phyloP scores from a whole-genome alignment of 345 rosid species.

The Arabis hirsuta region DNA sequence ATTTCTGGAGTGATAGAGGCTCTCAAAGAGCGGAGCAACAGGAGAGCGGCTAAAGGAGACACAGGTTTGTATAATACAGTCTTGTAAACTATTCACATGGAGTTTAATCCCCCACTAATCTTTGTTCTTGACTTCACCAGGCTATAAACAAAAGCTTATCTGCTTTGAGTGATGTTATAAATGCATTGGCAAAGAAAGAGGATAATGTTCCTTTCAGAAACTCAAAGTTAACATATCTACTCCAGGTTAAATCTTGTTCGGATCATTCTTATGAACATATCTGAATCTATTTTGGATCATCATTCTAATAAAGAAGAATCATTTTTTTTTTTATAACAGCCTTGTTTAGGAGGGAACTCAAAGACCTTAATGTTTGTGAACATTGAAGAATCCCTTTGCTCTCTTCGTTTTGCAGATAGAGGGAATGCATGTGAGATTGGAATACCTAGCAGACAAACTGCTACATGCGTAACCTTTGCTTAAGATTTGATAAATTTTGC shows the following conservation, averaged over 20 bases:
- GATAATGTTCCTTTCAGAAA: conserved; percentile 94
- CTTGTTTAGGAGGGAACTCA: conserved; percentile 88
- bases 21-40: conserved; percentile 87
- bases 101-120: neutral
- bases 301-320: conserved; percentile 4
- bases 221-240: conserved; percentile 88
- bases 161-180: conserved; percentile 80
- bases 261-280: too few species aligned
- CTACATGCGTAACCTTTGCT: neutral
- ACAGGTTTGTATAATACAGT: conserved; percentile 53
- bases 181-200: conserved; percentile 90
- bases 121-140: conserved; percentile 47
- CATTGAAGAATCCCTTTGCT: conserved; percentile 82
- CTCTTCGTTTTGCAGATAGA: conserved; percentile 84
- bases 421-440: conserved; percentile 89
- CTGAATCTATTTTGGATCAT: neutral
- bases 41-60: conserved; percentile 96
- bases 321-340: conserved; percentile 59
- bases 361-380: conserved; percentile 90
- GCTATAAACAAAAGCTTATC: conserved; percentile 95
- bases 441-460: conserved; percentile 68
- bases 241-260: conserved; percentile 59
- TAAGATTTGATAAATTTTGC: too few species aligned
- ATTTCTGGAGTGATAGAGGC: conserved; percentile 93
- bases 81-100: neutral